These are phyloP conservation scores for Termitomyces sp. DNA, from an alignment of 768 basidiomycete genomes.

Conservation along the genomic window DNA sequence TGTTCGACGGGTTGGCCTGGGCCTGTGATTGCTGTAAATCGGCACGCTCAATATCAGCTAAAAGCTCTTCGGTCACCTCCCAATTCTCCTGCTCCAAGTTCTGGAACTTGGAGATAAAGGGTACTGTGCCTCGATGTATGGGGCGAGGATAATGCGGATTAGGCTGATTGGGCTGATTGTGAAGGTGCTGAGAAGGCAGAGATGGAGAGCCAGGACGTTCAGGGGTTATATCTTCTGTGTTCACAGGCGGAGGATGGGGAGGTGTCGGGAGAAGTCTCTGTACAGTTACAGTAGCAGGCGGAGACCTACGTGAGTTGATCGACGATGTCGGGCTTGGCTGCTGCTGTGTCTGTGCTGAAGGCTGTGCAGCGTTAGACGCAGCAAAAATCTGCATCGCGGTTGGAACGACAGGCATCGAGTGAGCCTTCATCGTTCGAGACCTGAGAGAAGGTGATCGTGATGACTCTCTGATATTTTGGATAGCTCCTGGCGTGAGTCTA, in stretches of 20 bases:
- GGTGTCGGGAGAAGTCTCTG: slow-evolving; percentile 41
- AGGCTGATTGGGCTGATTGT: slow-evolving; percentile 29
- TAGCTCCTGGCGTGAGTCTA: slow-evolving; percentile 31
- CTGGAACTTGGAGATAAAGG: slow-evolving; percentile 57
- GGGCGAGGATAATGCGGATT: slow-evolving; percentile 63
- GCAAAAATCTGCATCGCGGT: slow-evolving; percentile 54
- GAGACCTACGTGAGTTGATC: slow-evolving; percentile 38
- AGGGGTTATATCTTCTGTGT: slow-evolving; percentile 25
- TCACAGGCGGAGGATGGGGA: slow-evolving; percentile 37
- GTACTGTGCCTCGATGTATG: slow-evolving; percentile 52
- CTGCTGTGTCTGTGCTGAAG: slow-evolving; percentile 37
- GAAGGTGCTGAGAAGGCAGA: slow-evolving; percentile 29
- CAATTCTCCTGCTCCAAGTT: slow-evolving; percentile 51
- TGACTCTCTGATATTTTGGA: slow-evolving; percentile 45
- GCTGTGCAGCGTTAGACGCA: slow-evolving; percentile 34
- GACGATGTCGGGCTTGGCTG: slow-evolving; percentile 49
- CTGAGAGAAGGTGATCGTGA: slow-evolving; percentile 50
- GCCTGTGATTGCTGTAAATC: slow-evolving; percentile 59
- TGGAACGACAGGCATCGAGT: slow-evolving; percentile 64
- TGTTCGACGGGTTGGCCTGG: slow-evolving; percentile 34
- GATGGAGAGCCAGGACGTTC: slow-evolving; percentile 36
- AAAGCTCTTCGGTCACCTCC: slow-evolving; percentile 67
- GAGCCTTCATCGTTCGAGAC: slow-evolving; percentile 55
- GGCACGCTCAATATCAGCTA: slow-evolving; percentile 73
- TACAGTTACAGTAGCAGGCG: slow-evolving; percentile 33